A percentile compares a stretch with the other conserved stretches of the same genome.
These are phyloP conservation scores for Meyerozyma athensensis DNA, from an alignment of 1,139 yeast species.

Conservation along the genomic window DNA sequence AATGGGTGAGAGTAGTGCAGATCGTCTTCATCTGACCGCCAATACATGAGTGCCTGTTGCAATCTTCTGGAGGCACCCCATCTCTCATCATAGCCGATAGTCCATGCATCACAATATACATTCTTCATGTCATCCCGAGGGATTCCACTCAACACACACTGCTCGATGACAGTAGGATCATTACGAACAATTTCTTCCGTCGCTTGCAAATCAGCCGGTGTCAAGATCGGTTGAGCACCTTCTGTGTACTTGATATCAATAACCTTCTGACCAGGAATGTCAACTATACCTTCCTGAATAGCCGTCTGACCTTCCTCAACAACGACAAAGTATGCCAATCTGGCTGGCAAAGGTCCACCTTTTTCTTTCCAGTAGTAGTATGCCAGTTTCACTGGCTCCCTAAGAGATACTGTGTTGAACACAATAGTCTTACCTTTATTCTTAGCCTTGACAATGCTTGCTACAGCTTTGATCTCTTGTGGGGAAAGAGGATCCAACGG, in stretches of 20 bases:
- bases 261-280: conserved; percentile 44
- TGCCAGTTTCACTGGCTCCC: conserved; percentile 64
- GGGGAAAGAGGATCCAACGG: conserved; percentile 71
- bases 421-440: conserved; percentile 44
- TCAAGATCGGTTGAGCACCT: conserved; percentile 70
- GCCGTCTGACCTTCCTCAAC: conserved; percentile 58
- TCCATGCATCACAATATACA: conserved; percentile 81
- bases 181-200: conserved; percentile 63
- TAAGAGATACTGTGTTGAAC: conserved; percentile 66
- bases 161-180: conserved; percentile 68
- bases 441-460: conserved; percentile 36
- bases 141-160: conserved; percentile 65
- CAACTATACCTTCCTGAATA: conserved; percentile 66
- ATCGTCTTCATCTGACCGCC: conserved; percentile 73
- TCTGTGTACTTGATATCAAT: conserved; percentile 45
- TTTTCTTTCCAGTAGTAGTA: conserved; percentile 63
- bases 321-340: conserved; percentile 63
- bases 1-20: conserved; percentile 81
- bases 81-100: conserved; percentile 80
- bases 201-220: conserved; percentile 59
- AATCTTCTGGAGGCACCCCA: conserved; percentile 74
- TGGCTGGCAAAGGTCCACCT: conserved; percentile 57
- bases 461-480: conserved; percentile 47
- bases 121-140: conserved; percentile 63
- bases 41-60: conserved; percentile 78